phyloP scores from a whole-genome alignment of 495 filamentous ascomycete species.

The Hyaloscypha finlandica region DNA sequence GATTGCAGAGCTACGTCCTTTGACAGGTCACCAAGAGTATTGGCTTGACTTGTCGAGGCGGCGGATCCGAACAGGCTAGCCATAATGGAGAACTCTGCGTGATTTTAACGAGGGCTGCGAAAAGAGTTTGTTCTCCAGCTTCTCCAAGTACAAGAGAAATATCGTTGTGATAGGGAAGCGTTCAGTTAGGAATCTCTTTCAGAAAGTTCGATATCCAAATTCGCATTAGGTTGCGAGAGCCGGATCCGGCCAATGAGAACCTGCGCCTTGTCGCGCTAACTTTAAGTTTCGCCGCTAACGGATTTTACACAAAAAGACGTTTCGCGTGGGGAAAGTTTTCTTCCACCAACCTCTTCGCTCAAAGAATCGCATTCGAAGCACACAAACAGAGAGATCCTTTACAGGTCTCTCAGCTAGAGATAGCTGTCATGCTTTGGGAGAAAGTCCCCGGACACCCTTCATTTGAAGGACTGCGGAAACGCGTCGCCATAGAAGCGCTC shows the following conservation, averaged over 20 bases:
- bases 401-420: constrained; percentile 40
- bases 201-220: neutral
- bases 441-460: constrained; percentile 99
- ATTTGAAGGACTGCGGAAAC: constrained; percentile 77
- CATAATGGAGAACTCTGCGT: constrained; percentile 47
- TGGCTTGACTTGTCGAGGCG: constrained; percentile 45
- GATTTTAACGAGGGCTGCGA: neutral
- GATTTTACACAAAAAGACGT: neutral
- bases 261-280: neutral
- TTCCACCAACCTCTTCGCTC: constrained; percentile 76
- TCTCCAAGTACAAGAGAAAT: neutral
- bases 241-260: constrained; percentile 7
- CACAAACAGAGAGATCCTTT: constrained; percentile 76
- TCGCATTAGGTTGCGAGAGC: constrained; percentile 9
- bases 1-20: constrained; percentile 79
- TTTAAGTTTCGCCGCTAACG: neutral
- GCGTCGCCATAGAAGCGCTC: constrained; percentile 98
- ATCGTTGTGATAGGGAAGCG: neutral
- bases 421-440: constrained; percentile 80
- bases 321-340: neutral
- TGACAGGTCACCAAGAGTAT: constrained; percentile 85
- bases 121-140: neutral
- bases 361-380: constrained; percentile 99
- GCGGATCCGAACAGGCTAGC: constrained; percentile 67
- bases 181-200: constrained; percentile 8